Base-by-base conservation (phyloP, 2,329 filamentous ascomycete genomes). In the Clarireedia sp. region DNA sequence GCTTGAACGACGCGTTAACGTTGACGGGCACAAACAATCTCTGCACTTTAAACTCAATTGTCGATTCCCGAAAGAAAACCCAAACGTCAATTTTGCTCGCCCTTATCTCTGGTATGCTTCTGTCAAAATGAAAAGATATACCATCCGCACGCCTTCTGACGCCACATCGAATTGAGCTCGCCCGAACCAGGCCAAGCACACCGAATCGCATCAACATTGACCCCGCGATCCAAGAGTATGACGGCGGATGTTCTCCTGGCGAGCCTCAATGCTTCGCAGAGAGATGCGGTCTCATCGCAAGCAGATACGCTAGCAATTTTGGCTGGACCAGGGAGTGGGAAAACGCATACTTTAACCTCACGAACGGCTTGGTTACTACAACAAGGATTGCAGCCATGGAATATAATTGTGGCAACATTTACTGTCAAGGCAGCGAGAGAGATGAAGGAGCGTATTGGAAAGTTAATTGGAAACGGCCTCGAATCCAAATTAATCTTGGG, bases 381-480 rank as follows among this genome's bases (percentile, higher is more conserved):
- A 50, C 77, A 87, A 63, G 82, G 85, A 43, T 81, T 89, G 63
- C 80, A 82, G 55, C 92, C 92, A 66, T 83, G 87, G 73, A 90
- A 96, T 73, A 84, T 97, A 65, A 85, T 99, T 57, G 92, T 96
- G 57, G 94, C 92, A 59, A 97, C 92, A 0, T 99, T 99, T 68
- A 99, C 94, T 2, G 90, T 96, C 69, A 97, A 97, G 70, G 91
- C 94, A 1, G 89, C 91, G 17, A 81, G 79, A 17, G 92, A 97
- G 74, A 99, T 99, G 92, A 90, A 90, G 66, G 84, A 90, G 66
- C 82, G 92, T 7, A 89, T 97, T 55, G 83, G 85, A 0, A 85
- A 80, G 57, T 78, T 89, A n/a, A 77, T 97, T n/a, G 90, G 90
- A 1, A 80, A 86, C 58, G 85, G 85, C 5, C 74, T 85, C 16